A percentile compares a stretch with the other conserved stretches of the same genome.
Evolutionary conservation across 495 filamentous ascomycete genomes (phyloP).

Genomic region (Platismatia glauca): DNA sequence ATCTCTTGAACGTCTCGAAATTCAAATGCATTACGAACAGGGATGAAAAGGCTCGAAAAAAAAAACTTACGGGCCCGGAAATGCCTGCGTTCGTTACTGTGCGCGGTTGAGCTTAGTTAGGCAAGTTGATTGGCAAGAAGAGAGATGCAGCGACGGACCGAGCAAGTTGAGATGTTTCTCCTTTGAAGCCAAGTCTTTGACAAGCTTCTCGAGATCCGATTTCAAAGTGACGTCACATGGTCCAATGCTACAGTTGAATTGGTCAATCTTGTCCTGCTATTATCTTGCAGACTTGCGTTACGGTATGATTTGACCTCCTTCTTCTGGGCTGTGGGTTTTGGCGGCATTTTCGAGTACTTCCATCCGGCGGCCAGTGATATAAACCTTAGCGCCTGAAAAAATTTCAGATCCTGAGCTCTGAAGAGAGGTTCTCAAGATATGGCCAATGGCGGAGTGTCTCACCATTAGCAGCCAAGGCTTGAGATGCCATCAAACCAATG

Average conservation of each 20-base stretch:
- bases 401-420: not conserved
- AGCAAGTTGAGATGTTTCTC: constrained; percentile 26
- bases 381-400: constrained; percentile 23
- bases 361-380: constrained; percentile 26
- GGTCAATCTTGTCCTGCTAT: not conserved
- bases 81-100: constrained; percentile 23
- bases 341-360: constrained; percentile 25
- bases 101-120: not conserved
- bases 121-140: not conserved
- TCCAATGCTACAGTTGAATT: constrained; percentile 22
- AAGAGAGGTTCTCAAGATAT: not conserved
- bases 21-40: no score
- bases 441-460: not conserved
- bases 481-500: constrained; percentile 33
- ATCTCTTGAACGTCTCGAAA: no score
- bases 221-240: constrained; percentile 27
- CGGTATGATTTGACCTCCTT: constrained; percentile 24
- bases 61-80: constrained; percentile 14
- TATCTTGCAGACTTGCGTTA: not conserved
- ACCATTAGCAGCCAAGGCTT: constrained; percentile 26
- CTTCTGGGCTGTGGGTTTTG: constrained; percentile 20
- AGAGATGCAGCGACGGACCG: constrained; percentile 1
- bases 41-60: no score
- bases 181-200: constrained; percentile 19
- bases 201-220: constrained; percentile 21